These are phyloP conservation scores for Geranomyces variabilis DNA, from an alignment of 192 early-diverging fungal genomes.

Conservation along the genomic window DNA sequence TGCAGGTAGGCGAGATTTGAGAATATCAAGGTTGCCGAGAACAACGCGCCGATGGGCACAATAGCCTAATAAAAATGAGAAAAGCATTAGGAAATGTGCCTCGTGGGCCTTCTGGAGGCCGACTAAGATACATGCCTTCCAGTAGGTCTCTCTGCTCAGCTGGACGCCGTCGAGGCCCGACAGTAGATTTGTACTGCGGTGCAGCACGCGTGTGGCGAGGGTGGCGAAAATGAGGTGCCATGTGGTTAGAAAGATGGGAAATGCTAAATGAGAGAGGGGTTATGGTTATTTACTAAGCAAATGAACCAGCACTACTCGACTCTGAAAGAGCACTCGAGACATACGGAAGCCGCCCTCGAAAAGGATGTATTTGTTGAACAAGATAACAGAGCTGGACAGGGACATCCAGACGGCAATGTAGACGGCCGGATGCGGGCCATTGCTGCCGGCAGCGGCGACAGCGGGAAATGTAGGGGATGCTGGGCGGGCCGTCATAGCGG, in stretches of 20 bases:
- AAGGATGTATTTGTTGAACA: slow-evolving; percentile 11
- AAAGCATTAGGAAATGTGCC: neutral
- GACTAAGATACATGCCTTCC: neutral
- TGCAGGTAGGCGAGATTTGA: slow-evolving; percentile 44
- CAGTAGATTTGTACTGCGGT: slow-evolving; percentile 58
- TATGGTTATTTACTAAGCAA: too few relatives aligned
- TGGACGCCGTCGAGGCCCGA: slow-evolving; percentile 58
- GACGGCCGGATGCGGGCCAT: neutral
- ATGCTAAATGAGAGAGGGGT: slow-evolving; percentile 27
- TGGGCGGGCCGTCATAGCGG: too few relatives aligned
- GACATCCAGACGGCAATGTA: slow-evolving; percentile 11
- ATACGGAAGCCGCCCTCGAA: slow-evolving; percentile 1
- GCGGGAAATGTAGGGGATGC: too few relatives aligned
- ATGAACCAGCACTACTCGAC: too few relatives aligned
- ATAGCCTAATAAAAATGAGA: slow-evolving; percentile 21
- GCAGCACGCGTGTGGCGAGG: slow-evolving; percentile 65
- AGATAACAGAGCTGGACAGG: slow-evolving; percentile 1
- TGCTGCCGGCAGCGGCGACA: too few relatives aligned
- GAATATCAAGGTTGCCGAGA: slow-evolving; percentile 30
- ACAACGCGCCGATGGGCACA: slow-evolving; percentile 39
- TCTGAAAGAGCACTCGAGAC: neutral
- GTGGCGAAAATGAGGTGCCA: slow-evolving; percentile 45
- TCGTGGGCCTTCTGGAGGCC: too few relatives aligned
- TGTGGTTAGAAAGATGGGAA: slow-evolving; percentile 46
- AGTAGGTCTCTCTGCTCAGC: slow-evolving; percentile 61